Evolutionary conservation across 768 basidiomycete genomes (phyloP), one percentile per base, ranked within the genome.

Genomic region (Mycena chlorophos): DNA sequence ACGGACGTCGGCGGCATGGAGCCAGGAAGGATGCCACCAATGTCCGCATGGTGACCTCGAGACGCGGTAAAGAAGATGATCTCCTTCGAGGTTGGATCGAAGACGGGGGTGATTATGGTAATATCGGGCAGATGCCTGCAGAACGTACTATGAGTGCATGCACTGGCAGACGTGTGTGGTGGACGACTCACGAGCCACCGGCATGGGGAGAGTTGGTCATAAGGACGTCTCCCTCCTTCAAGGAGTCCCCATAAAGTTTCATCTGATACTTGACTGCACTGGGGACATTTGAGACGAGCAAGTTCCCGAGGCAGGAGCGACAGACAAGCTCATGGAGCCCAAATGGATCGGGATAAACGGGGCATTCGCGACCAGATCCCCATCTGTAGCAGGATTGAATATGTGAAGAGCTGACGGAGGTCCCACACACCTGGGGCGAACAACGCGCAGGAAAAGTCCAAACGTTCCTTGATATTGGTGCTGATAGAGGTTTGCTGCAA

Each of bases 1-100:
- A 88, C 87, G 12, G 88, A 89, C 2, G 91, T 94, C 0, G 96
- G 94, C 0, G 95, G 95, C 95, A 98, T 98, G 31, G 90, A 94
- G 1, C 91, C 93, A 5, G 94, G 92, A 2, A 93, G 77, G 59
- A 96, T 94, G 0, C 94, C 94, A 1, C 94, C 93, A 58, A 94
- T 90, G 72, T 96, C 94, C 3, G 93, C 92, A 71, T 97, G 94
- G 68, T 98, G 94, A 0, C 92, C 94, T 49, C 95, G 82, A 13
- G 93, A 94, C 14, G 94, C 95, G 6, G 93, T 94, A 65, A 93
- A 94, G 75, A 94, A 94, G 51, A 94, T 91, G 65, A 94, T 91
- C 62, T 91, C 81, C 63, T 80, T 77, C 16, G 79, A 72, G 20
- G 79, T 73, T 16, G 77, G 64, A 53, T 84, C 75, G 71, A 98